Conservation (phyloP, 495 filamentous ascomycete species). For the Hypoxylon trugodes region DNA sequence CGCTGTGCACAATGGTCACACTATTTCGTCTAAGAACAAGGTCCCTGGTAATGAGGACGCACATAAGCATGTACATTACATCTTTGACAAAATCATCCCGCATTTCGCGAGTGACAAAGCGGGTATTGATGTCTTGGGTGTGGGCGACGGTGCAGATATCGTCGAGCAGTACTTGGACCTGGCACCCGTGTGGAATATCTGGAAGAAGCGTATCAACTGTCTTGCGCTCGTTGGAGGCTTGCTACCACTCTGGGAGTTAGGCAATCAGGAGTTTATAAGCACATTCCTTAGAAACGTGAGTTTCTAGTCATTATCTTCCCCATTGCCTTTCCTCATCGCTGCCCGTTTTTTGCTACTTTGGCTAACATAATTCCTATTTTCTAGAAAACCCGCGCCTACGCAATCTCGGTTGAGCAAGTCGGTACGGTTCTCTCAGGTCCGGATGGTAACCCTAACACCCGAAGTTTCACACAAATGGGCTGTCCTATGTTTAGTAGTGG, state of each 20-base stretch:
- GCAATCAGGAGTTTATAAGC: conserved; percentile 49
- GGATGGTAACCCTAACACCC: conserved; percentile 44
- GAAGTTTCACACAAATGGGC: conserved; percentile 47
- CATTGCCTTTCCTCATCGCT: not conserved
- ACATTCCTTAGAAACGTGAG: conserved; percentile 59
- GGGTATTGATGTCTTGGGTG: conserved; percentile 70
- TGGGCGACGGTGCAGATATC: conserved; percentile 64
- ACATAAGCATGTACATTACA: conserved; percentile 65
- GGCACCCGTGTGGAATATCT: conserved; percentile 57
- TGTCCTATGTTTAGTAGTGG: conserved; percentile 59
- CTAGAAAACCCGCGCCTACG: conserved; percentile 68
- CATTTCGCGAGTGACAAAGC: conserved; percentile 53
- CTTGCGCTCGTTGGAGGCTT: conserved; percentile 53
- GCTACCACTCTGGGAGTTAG: conserved; percentile 42
- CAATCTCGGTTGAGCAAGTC: conserved; percentile 57
- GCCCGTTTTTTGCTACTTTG: not conserved
- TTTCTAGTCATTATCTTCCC: conserved; percentile 1
- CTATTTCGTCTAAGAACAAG: conserved; percentile 56
- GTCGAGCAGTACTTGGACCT: conserved; percentile 65
- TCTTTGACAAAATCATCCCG: conserved; percentile 70
- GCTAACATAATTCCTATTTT: not conserved
- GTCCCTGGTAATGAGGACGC: conserved; percentile 62
- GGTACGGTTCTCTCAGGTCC: conserved; percentile 60
- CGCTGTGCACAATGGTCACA: conserved; percentile 57
- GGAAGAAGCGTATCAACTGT: conserved; percentile 48